Evolutionary conservation across 2,329 filamentous ascomycete species (phyloP).

Genomic region (Penicillium sp.): DNA sequence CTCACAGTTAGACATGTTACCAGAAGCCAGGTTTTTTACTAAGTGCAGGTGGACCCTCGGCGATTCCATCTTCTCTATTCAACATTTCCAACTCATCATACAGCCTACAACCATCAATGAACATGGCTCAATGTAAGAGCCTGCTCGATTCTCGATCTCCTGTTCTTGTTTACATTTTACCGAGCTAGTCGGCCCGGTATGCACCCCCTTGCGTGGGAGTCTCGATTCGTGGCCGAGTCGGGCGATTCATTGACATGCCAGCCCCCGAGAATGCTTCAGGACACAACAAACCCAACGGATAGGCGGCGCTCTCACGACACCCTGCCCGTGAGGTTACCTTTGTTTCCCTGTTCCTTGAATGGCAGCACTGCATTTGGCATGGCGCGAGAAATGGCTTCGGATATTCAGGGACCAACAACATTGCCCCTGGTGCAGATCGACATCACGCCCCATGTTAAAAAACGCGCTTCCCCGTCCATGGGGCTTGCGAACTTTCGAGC

Average conservation of each 20-base stretch:
- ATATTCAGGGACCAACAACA: slow-evolving; percentile 11
- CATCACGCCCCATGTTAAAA: slow-evolving; percentile 18
- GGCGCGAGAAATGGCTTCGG: background rate
- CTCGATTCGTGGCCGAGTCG: background rate
- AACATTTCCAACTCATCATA: background rate
- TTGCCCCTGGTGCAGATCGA: slow-evolving; percentile 24
- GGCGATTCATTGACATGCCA: slow-evolving; percentile 18
- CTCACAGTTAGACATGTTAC: background rate
- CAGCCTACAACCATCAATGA: background rate
- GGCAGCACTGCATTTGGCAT: slow-evolving; percentile 14
- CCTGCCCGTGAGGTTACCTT: background rate
- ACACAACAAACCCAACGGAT: slow-evolving; percentile 1
- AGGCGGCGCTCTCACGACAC: background rate
- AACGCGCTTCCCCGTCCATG: slow-evolving; percentile 4
- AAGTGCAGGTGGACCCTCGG: background rate
- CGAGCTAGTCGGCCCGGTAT: slow-evolving; percentile 11
- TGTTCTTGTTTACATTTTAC: slow-evolving; percentile 9
- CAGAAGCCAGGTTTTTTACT: background rate
- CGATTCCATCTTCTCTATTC: background rate
- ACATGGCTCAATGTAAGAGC: background rate
- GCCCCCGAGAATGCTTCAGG: slow-evolving; percentile 16
- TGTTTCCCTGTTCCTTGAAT: slow-evolving; percentile 17
- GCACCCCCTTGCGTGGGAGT: slow-evolving; percentile 20
- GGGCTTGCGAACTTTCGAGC: background rate
- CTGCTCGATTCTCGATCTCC: background rate